Evolutionary conservation across 805 yeast genomes (phyloP).

Genomic region (Lipomyces kockii): DNA sequence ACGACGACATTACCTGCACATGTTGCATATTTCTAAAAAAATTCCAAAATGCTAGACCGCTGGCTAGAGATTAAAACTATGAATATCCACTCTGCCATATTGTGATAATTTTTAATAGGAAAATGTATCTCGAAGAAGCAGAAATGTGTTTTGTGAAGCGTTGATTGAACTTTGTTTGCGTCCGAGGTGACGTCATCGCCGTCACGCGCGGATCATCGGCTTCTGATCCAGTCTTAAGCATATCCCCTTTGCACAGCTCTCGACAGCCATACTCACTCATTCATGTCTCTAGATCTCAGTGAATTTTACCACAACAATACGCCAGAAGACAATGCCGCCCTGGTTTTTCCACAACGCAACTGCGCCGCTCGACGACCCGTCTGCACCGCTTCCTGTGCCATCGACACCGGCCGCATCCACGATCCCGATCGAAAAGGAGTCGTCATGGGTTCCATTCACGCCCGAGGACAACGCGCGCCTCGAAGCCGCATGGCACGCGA

Average conservation of each 20-base stretch:
- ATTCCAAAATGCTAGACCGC: too few species aligned
- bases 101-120: too few species aligned
- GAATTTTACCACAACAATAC: neutral
- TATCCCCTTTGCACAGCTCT: neutral
- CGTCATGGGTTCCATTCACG: slow-evolving; percentile 48
- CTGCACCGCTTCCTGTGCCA: slow-evolving; percentile 38
- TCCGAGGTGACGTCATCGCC: too few species aligned
- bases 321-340: slow-evolving; percentile 22
- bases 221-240: too few species aligned
- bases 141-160: too few species aligned
- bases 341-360: slow-evolving; percentile 40
- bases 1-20: too few species aligned
- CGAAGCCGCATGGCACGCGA: slow-evolving; percentile 35
- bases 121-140: too few species aligned
- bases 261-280: neutral
- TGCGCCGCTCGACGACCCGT: slow-evolving; percentile 40
- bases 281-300: neutral
- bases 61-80: too few species aligned
- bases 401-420: slow-evolving; percentile 35
- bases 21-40: too few species aligned
- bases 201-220: too few species aligned
- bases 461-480: slow-evolving; percentile 46
- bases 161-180: too few species aligned
- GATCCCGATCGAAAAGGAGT: slow-evolving; percentile 30
- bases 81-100: too few species aligned